Conservation (phyloP, 257 asterid genomes). For the Ehretia macrophylla region DNA sequence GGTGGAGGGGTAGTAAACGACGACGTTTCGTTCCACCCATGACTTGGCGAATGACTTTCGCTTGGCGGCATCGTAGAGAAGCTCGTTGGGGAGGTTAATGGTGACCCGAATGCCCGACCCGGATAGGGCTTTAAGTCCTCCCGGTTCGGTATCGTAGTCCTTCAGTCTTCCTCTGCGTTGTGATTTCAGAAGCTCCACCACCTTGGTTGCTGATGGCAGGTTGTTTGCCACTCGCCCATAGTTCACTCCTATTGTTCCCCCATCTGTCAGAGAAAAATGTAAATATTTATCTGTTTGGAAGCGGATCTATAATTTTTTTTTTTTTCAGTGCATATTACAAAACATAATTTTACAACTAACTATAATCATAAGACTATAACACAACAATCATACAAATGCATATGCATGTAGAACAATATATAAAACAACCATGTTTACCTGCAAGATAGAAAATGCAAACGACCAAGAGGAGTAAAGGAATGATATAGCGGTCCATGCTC, state of each 20-base stretch:
- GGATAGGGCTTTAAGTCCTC: slow-evolving; percentile 69
- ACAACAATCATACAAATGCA: too few species aligned
- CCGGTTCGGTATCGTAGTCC: slow-evolving; percentile 76
- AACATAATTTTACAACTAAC: too few species aligned
- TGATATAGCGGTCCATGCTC: slow-evolving; percentile 32
- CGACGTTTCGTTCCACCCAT: slow-evolving; percentile 62
- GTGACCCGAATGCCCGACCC: slow-evolving; percentile 69
- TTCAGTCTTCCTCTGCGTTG: slow-evolving; percentile 68
- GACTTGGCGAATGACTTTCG: slow-evolving; percentile 61
- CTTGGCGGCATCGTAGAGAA: slow-evolving; percentile 56
- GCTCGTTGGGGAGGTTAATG: slow-evolving; percentile 86
- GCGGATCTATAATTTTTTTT: too few species aligned
- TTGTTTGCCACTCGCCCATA: slow-evolving; percentile 80
- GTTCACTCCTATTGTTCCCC: slow-evolving; percentile 72
- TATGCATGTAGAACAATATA: too few species aligned
- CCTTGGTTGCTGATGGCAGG: slow-evolving; percentile 76
- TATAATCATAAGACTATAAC: too few species aligned
- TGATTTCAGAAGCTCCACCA: slow-evolving; percentile 57
- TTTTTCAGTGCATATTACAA: too few species aligned
- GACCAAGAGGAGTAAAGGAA: slow-evolving; percentile 8
- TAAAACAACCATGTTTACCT: slow-evolving; percentile 1
- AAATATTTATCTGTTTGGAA: too few species aligned
- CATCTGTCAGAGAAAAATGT: slow-evolving; percentile 16
- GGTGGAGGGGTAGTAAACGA: slow-evolving; percentile 62
- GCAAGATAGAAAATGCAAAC: slow-evolving; percentile 25